Evolutionary conservation across 73 alveolate genomes (phyloP), one percentile per base, ranked within the genome.

Genomic region (Uronychia binucleata): DNA sequence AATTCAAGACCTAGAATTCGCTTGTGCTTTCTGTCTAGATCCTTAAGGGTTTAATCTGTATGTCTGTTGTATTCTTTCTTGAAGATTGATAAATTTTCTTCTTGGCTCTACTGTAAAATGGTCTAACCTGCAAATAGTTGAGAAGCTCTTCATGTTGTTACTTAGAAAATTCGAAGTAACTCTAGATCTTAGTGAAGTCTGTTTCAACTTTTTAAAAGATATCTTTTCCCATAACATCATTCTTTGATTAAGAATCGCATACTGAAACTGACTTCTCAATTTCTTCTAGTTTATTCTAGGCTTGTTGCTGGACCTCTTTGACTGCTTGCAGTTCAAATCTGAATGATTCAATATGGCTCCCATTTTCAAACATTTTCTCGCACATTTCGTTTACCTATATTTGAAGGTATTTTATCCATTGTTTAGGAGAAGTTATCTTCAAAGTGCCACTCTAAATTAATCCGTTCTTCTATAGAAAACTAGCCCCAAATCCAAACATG

Each of bases 111-210:
- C 5, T 11, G 67, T 46, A 46, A 46, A 46, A 46, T 11, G 67
- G 67, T 19, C 5, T 11, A 46, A 46, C 67, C 19, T 46, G 58
- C 0, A 79, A 0, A 28, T 35, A 79, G 33, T 30, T 33, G 14
- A 79, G 77, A 35, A 79, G 28, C 57, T 79, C 86, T 57, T 79
- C 86, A 31, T 79, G 86, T 28, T 79, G 86, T 34, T 46, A 35
- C 28, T 79, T 79, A 8, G 86, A 79, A 34, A 79, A 79, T 0
- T 79, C 86, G 30, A 35, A 79, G 58, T 79, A 79, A 29, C 57
- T 79, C 57, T 33, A 35, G 25, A 79, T 57, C 26, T 57, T 67
- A 31, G 34, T 34, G 86, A 33, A 79, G 78, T 79, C 86, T 13
- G n/a, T 58, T 8, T 79, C 86, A 46, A 79, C 30, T 8, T 79